phyloP scores from a whole-genome alignment of 169 alveolate species.

The Babesia ovis region DNA sequence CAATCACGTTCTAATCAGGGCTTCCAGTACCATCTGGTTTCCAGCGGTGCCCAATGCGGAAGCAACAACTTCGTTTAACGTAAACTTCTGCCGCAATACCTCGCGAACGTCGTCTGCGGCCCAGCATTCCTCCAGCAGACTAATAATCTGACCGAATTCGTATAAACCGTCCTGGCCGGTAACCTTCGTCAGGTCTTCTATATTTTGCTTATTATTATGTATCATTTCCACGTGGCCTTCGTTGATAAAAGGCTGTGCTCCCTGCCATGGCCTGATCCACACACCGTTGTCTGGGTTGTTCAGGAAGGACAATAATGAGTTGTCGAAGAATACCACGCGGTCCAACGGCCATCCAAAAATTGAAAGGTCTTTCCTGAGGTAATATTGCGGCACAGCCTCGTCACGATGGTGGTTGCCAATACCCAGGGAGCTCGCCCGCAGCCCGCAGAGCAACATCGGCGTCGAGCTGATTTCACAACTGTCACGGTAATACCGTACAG shows the following conservation, averaged over 20 bases:
- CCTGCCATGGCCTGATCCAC: conserved; percentile 36
- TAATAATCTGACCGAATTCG: conserved; percentile 34
- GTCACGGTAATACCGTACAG: conserved; percentile 26
- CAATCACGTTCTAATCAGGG: background rate
- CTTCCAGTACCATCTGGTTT: background rate
- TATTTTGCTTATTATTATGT: background rate
- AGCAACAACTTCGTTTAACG: conserved; percentile 10
- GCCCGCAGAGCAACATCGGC: conserved; percentile 11
- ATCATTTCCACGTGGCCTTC: background rate
- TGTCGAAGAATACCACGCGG: conserved; percentile 43
- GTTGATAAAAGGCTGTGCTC: conserved; percentile 28
- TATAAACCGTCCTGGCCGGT: conserved; percentile 40
- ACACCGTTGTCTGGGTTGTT: conserved; percentile 52
- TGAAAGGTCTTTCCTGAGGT: conserved; percentile 24
- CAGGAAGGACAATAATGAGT: conserved; percentile 40
- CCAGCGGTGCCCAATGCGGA: background rate
- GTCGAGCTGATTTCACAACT: conserved; percentile 29
- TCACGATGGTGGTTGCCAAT: conserved; percentile 31
- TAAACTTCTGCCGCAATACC: conserved; percentile 15
- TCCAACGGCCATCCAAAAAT: conserved; percentile 37
- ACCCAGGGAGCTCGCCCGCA: conserved; percentile 23
- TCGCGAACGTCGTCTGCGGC: conserved; percentile 17
- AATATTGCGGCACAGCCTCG: conserved; percentile 26
- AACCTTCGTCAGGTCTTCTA: background rate
- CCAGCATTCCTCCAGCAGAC: conserved; percentile 23